phyloP scores from a whole-genome alignment of 1,284 basidiomycete species.

The Rhodofomes roseus region DNA sequence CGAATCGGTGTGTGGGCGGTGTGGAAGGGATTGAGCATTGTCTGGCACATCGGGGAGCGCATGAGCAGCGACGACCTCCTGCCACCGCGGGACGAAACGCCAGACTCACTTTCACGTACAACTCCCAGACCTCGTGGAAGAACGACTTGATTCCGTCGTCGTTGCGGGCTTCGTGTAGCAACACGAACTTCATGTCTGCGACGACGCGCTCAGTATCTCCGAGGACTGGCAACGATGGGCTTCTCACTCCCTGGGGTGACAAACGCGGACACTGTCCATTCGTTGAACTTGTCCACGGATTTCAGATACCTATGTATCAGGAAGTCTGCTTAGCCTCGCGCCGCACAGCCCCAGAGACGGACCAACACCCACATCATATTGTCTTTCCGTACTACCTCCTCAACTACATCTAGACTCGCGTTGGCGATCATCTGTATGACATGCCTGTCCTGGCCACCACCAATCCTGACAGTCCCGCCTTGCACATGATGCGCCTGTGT shows the following conservation, averaged over 20 bases:
- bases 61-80: slow-evolving; percentile 13
- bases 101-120: slow-evolving; percentile 82
- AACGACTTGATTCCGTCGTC: slow-evolving; percentile 92
- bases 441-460: slow-evolving; percentile 79
- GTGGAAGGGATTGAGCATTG: slow-evolving; percentile 89
- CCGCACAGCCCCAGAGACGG: neutral
- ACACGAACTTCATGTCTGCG: slow-evolving; percentile 85
- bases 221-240: slow-evolving; percentile 2
- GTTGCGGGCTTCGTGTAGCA: slow-evolving; percentile 91
- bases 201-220: slow-evolving; percentile 12
- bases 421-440: slow-evolving; percentile 97
- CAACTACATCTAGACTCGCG: slow-evolving; percentile 87
- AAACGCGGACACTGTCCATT: slow-evolving; percentile 95
- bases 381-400: slow-evolving; percentile 86
- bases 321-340: neutral
- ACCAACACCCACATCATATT: slow-evolving; percentile 69
- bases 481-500: slow-evolving; percentile 56
- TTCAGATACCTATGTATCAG: slow-evolving; percentile 75
- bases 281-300: slow-evolving; percentile 92
- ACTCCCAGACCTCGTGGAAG: slow-evolving; percentile 92
- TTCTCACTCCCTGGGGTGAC: slow-evolving; percentile 87
- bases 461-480: slow-evolving; percentile 55
- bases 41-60: slow-evolving; percentile 41
- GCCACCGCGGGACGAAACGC: slow-evolving; percentile 16
- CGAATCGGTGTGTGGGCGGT: slow-evolving; percentile 82